Base-by-base conservation (phyloP, 2,329 filamentous ascomycete genomes). In the Zarea fungicola region DNA sequence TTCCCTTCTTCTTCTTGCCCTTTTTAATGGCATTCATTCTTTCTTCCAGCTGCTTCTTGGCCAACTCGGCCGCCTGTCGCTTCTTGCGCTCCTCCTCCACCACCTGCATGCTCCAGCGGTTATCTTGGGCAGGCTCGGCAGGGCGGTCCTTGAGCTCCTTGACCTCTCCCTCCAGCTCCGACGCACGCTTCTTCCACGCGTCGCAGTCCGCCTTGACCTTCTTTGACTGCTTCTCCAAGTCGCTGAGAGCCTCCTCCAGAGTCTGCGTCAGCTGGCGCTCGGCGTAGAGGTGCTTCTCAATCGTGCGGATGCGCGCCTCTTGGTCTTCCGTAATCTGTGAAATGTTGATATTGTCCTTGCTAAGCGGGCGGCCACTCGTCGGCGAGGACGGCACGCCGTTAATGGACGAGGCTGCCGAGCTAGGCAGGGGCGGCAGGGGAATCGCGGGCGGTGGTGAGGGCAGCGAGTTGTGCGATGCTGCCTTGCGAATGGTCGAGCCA, bases 61-160 rank as follows among this genome's bases (percentile, higher is more conserved):
- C 93, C 56, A 87, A 83, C 73, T 99, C 93, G 29, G 95, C 91
- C 54, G 92, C 88, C 55, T 89, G 79, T 52, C 93, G 80, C 72
- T 95, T 95, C 73, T 89, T 92, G 59, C 92, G 83, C 77, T 99
- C 93, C 69, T 99, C 92, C 66, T 99, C 95, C 19, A 97, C 89
- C 53, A 90, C 88, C 65, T 96, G 89, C 58, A 97, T 78, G 55
- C 81, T 85, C 79, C 79, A 84, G 48, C 81, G 71, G 62, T 75
- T 73, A 61, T 84, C 78, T 50, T 72, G 72, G 49, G 69, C 67
- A 1, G 76, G 69, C 58, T 74, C 74, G 8, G 62, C 57, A n/a
- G 67, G 64, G 5, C 68, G 66, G 14, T 80, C 76, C 66, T 77
- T 79, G 56, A 84, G 73, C 52, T 83, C 80, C 66, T 83, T 83